Evolutionary conservation across 1,139 yeast species (phyloP).

Genomic region (Diutina sp.): DNA sequence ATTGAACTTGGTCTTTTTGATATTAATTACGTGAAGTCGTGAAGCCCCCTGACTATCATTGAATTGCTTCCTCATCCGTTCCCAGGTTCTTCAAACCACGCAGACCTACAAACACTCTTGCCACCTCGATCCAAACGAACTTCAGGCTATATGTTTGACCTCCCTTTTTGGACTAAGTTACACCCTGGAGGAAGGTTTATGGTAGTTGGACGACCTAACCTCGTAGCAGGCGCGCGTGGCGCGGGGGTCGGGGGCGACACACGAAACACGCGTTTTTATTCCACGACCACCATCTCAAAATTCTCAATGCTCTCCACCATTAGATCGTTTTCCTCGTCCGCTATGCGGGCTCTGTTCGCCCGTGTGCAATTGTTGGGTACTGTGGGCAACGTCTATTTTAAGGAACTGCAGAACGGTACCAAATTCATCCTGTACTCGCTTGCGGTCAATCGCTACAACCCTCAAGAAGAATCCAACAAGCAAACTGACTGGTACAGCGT

Average conservation of each 20-base stretch:
- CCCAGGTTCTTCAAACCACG: background rate
- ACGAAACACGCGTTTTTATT: background rate
- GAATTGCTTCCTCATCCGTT: background rate
- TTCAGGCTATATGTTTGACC: background rate
- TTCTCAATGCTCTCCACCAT: slow-evolving; percentile 9
- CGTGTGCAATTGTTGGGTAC: slow-evolving; percentile 30
- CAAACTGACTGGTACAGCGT: slow-evolving; percentile 29
- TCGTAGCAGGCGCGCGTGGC: background rate
- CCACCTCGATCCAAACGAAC: background rate
- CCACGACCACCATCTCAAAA: background rate
- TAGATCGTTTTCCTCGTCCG: slow-evolving; percentile 23
- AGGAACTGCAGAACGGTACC: slow-evolving; percentile 25
- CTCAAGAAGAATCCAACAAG: slow-evolving; percentile 16
- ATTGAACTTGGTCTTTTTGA: too few species aligned
- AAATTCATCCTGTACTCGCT: slow-evolving; percentile 29
- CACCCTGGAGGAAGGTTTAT: background rate
- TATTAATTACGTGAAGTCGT: too few species aligned
- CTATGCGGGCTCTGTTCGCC: slow-evolving; percentile 24
- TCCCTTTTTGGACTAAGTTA: background rate
- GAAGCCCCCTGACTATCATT: background rate
- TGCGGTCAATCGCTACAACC: slow-evolving; percentile 28
- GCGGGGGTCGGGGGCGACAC: background rate
- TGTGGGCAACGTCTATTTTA: slow-evolving; percentile 24
- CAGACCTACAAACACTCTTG: background rate
- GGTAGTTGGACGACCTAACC: background rate